Base-by-base conservation (phyloP, 1,284 basidiomycete species). In the Rhodofomes roseus region DNA sequence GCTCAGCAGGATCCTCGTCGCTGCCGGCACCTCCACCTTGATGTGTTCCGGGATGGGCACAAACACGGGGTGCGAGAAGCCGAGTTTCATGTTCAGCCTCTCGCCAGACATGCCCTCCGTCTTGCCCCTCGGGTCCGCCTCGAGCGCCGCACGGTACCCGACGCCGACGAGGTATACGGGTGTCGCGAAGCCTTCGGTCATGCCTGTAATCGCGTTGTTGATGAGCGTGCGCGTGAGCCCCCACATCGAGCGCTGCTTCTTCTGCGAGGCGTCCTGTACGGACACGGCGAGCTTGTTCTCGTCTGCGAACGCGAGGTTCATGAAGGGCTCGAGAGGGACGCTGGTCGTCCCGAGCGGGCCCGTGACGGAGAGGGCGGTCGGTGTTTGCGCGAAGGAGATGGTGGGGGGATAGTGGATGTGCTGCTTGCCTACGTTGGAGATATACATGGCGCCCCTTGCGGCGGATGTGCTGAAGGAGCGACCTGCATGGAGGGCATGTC, bases 81-180 rank as follows among this genome's bases (percentile, higher is more conserved):
- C 96, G 8, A 98, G 82, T 76, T 95, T 95, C 82, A 97, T 86
- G 73, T 89, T 91, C 54, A 97, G 76, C 62, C 89, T 76, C 72
- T 85, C 77, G 22, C 86, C 83, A 55, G 77, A 84, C 55, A 81
- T 80, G 22, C 84, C 85, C 57, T 83, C 80, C 25, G 76, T 66
- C 56, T 78, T 80, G 23, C 83, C 84, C 41, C 84, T 74, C n/a
- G 94, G 93, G 68, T 96, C 93, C 1, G 85, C 81, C 77, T 99
- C 96, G 58, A 99, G 75, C 1, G 86, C 84, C 2, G 89, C 96
- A 70, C 96, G 83, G 77, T 95, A 99, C 1, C 96, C 96, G 43
- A 99, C 96, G 39, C 96, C 97, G 60, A 98, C 96, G 60, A 99
- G 84, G 65, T 89, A 89, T 22, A 99, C 74, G 14, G 92, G 87